Conservation (phyloP, 2,329 filamentous ascomycete genomes). For the Sarocladium strictum region DNA sequence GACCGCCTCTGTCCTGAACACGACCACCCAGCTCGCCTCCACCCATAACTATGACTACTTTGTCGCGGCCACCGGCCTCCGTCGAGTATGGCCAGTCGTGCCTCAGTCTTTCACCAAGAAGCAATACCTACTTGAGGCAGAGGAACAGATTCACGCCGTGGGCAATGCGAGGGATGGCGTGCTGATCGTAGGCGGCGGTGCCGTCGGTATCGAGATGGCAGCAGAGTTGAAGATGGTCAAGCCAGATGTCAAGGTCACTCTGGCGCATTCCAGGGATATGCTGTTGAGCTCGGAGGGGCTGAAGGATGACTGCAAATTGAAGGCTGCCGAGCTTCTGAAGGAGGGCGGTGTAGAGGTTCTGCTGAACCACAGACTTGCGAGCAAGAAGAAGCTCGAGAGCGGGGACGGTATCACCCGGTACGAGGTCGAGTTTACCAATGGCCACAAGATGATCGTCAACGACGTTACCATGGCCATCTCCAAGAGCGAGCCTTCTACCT, state of each 20-base stretch:
- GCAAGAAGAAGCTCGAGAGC: slow-evolving; percentile 38
- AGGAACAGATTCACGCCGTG: slow-evolving; percentile 51
- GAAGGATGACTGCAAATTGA: slow-evolving; percentile 62
- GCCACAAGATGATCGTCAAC: slow-evolving; percentile 52
- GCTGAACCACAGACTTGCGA: slow-evolving; percentile 52
- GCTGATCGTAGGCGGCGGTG: slow-evolving; percentile 69
- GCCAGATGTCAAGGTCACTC: slow-evolving; percentile 60
- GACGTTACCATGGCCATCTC: slow-evolving; percentile 66
- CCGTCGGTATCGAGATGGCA: slow-evolving; percentile 78
- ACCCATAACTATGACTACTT: slow-evolving; percentile 64
- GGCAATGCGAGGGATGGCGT: slow-evolving; percentile 50
- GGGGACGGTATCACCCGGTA: slow-evolving; percentile 32
- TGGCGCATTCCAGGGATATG: slow-evolving; percentile 66
- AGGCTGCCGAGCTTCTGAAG: slow-evolving; percentile 49
- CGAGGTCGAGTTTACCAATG: slow-evolving; percentile 54
- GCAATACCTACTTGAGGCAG: slow-evolving; percentile 57
- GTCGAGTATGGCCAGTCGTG: slow-evolving; percentile 65
- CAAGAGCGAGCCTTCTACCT: slow-evolving; percentile 54
- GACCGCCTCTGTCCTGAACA: slow-evolving; percentile 49
- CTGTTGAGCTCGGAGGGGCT: slow-evolving; percentile 70
- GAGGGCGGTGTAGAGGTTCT: slow-evolving; percentile 61
- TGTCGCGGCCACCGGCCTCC: slow-evolving; percentile 64
- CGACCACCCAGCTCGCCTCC: slow-evolving; percentile 34
- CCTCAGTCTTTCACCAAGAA: slow-evolving; percentile 59
- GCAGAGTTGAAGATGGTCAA: slow-evolving; percentile 66